Evolutionary conservation across 2,329 filamentous ascomycete species (phyloP).

Genomic region (Allantophomopsis lycopodina): DNA sequence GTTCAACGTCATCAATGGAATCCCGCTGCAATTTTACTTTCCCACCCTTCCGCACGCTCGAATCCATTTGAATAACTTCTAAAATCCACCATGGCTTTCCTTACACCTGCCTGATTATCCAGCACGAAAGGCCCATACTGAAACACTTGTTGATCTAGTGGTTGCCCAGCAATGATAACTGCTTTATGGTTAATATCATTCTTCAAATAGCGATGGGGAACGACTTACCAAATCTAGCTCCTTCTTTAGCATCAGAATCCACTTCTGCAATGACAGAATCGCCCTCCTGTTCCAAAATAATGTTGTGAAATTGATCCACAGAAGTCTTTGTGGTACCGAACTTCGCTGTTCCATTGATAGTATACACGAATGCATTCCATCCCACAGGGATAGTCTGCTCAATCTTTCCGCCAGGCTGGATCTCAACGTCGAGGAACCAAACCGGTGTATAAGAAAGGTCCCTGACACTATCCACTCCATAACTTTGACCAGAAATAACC

Average conservation of each 20-base stretch:
- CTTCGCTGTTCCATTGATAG: slow-evolving; percentile 56
- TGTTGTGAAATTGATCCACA: slow-evolving; percentile 68
- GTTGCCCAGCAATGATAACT: slow-evolving; percentile 65
- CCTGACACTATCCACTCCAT: slow-evolving; percentile 74
- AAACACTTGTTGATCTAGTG: slow-evolving; percentile 66
- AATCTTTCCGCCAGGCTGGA: slow-evolving; percentile 67
- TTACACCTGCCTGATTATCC: slow-evolving; percentile 43
- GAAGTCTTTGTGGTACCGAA: slow-evolving; percentile 37
- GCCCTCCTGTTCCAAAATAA: slow-evolving; percentile 72
- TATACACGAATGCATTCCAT: slow-evolving; percentile 89
- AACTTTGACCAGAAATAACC: slow-evolving; percentile 76
- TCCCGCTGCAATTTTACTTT: slow-evolving; percentile 40
- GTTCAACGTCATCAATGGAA: neutral
- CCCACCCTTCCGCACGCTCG: slow-evolving; percentile 65
- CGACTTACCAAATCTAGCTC: slow-evolving; percentile 26
- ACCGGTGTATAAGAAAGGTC: slow-evolving; percentile 93
- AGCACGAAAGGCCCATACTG: slow-evolving; percentile 83
- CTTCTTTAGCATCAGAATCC: slow-evolving; percentile 44
- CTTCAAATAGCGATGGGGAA: neutral
- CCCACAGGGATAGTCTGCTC: slow-evolving; percentile 61
- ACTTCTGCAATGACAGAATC: slow-evolving; percentile 64
- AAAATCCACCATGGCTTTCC: slow-evolving; percentile 40
- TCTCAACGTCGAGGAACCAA: slow-evolving; percentile 80
- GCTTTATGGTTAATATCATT: too few relatives aligned
- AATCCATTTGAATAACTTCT: slow-evolving; percentile 53